phyloP scores from a whole-genome alignment of 2,329 filamentous ascomycete genomes.

The Camptophora hylomeconis region DNA sequence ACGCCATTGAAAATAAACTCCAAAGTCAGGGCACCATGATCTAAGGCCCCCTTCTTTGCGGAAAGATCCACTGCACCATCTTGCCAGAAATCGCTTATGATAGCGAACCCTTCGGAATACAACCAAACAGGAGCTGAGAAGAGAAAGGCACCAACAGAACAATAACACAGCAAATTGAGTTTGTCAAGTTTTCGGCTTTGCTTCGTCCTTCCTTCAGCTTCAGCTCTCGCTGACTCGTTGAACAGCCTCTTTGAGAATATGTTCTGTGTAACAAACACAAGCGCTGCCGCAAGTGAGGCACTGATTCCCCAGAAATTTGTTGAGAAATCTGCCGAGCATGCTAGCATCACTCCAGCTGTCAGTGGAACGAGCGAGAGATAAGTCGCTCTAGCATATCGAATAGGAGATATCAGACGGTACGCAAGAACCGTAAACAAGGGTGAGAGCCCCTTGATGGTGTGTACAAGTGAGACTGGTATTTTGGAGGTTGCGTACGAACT shows the following conservation, averaged over 20 bases:
- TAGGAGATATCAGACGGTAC: constrained; percentile 78
- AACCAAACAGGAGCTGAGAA: constrained; percentile 87
- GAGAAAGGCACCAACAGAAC: constrained; percentile 82
- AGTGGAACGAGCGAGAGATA: constrained; percentile 84
- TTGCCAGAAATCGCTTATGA: constrained; percentile 64
- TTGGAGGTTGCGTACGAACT: constrained; percentile 88
- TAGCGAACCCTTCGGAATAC: constrained; percentile 68
- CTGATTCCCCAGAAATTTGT: constrained; percentile 83
- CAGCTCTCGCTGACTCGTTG: constrained; percentile 79
- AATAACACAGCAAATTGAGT: constrained; percentile 91
- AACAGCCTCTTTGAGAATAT: constrained; percentile 98
- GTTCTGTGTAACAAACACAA: constrained; percentile 95
- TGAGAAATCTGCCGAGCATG: constrained; percentile 81
- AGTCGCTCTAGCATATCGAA: constrained; percentile 73
- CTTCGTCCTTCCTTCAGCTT: constrained; percentile 54
- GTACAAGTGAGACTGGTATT: constrained; percentile 91
- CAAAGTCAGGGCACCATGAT: constrained; percentile 49
- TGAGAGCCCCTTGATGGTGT: constrained; percentile 96
- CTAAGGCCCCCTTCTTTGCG: constrained; percentile 60
- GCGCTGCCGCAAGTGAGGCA: constrained; percentile 75
- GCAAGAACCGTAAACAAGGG: constrained; percentile 90
- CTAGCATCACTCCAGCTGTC: constrained; percentile 87
- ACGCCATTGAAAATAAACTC: constrained; percentile 96
- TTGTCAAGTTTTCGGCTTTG: constrained; percentile 80
- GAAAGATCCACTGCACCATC: constrained; percentile 69